These are phyloP conservation scores for Boletus austroedulis DNA, from an alignment of 1,284 basidiomycete genomes.

Conservation along the genomic window DNA sequence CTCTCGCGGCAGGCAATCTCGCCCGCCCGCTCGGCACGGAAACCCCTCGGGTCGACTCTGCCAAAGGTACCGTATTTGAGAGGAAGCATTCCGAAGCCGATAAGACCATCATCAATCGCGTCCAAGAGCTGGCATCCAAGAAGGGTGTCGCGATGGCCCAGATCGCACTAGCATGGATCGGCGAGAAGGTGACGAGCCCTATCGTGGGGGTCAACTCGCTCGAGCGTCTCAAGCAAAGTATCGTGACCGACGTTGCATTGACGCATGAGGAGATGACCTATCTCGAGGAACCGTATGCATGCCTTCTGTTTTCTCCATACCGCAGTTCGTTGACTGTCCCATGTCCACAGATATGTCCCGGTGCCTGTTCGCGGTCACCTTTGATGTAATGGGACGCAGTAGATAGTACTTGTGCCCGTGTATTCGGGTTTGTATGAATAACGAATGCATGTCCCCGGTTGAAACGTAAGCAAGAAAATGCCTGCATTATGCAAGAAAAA, in stretches of 20 bases:
- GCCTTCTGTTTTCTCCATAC: not conserved
- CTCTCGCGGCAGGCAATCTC: slow-evolving; percentile 40
- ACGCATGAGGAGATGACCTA: slow-evolving; percentile 29
- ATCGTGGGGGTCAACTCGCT: slow-evolving; percentile 37
- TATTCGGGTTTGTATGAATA: not conserved
- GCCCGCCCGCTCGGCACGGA: slow-evolving; percentile 38
- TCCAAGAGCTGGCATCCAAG: slow-evolving; percentile 42
- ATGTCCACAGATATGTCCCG: slow-evolving; percentile 18
- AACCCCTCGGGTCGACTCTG: slow-evolving; percentile 21
- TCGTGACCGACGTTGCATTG: slow-evolving; percentile 19
- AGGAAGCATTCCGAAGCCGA: slow-evolving; percentile 32
- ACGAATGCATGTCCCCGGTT: not conserved
- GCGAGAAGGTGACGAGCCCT: slow-evolving; percentile 39
- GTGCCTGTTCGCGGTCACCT: slow-evolving; percentile 21
- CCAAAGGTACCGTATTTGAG: slow-evolving; percentile 34
- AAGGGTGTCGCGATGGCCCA: slow-evolving; percentile 41
- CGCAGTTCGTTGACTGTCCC: not conserved
- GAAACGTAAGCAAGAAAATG: not conserved
- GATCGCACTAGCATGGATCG: slow-evolving; percentile 42
- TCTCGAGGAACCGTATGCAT: slow-evolving; percentile 33
- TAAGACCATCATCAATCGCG: slow-evolving; percentile 39
- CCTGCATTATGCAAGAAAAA: slow-evolving; percentile 9
- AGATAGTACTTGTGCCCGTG: slow-evolving; percentile 1
- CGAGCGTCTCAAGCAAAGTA: slow-evolving; percentile 24
- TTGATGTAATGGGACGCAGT: not conserved